Percentiles rank a stretch among this genome's conserved stretches.
Evolutionary conservation across 1,284 basidiomycete species (phyloP).

Genomic region (Xerocomus minutiporus): DNA sequence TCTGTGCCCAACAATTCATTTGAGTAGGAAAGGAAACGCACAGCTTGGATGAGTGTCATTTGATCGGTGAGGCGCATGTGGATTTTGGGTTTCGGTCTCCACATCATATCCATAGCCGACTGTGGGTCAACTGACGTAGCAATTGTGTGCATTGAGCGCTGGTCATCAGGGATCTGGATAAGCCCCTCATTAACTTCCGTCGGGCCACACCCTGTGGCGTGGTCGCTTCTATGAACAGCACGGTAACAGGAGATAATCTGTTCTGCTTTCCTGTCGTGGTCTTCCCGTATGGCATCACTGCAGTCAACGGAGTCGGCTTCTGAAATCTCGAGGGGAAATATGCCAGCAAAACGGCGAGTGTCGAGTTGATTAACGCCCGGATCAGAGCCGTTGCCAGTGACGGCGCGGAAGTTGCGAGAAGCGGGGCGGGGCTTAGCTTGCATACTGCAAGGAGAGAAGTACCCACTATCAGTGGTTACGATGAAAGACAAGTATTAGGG

Average conservation of each 20-base stretch:
- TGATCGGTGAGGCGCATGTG: conserved; percentile 32
- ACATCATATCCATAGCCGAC: conserved; percentile 29
- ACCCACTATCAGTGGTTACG: conserved; percentile 7
- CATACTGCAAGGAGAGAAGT: conserved; percentile 10
- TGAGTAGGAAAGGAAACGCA: conserved; percentile 23
- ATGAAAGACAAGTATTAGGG: not conserved
- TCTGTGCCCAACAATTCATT: not conserved
- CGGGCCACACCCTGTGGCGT: not conserved
- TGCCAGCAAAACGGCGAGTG: conserved; percentile 28
- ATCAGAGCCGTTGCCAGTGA: conserved; percentile 1
- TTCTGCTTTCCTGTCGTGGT: not conserved
- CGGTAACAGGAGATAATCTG: conserved; percentile 29
- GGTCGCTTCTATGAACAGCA: conserved; percentile 16
- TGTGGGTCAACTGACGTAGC: conserved; percentile 10
- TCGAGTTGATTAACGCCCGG: conserved; percentile 10
- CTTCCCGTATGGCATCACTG: conserved; percentile 9
- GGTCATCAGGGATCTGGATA: conserved; percentile 23
- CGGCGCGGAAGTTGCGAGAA: conserved; percentile 6
- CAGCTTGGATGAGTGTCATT: conserved; percentile 38
- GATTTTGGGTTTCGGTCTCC: conserved; percentile 33
- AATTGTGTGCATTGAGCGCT: conserved; percentile 28
- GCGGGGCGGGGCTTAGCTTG: conserved; percentile 4
- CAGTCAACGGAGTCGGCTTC: conserved; percentile 4
- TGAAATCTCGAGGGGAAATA: conserved; percentile 16
- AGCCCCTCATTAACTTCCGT: conserved; percentile 10